Evolutionary conservation across 768 basidiomycete genomes (phyloP).

Genomic region (Lepiota venenata): DNA sequence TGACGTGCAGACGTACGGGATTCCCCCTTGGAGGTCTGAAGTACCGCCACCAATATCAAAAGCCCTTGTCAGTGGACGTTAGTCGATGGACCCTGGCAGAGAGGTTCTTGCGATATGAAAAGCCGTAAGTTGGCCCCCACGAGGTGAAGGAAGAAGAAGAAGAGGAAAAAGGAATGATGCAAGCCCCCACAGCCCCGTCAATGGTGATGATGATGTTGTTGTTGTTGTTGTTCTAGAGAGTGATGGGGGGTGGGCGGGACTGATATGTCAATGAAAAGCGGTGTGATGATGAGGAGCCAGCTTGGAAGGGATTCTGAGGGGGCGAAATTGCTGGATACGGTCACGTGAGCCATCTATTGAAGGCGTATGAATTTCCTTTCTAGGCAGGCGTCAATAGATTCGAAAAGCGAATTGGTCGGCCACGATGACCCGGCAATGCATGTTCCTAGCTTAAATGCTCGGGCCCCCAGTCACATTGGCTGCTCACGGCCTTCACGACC

Average conservation of each 20-base stretch:
- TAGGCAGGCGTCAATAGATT: background rate
- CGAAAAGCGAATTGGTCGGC: background rate
- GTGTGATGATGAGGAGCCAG: background rate
- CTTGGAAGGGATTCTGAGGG: background rate
- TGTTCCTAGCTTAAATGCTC: background rate
- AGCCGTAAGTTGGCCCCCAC: constrained; percentile 3
- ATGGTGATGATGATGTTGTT: background rate
- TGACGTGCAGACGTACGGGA: constrained; percentile 1
- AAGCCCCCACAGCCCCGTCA: background rate
- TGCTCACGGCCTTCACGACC: background rate
- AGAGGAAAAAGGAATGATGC: background rate
- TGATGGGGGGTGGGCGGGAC: background rate
- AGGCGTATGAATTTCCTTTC: background rate
- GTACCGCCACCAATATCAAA: constrained; percentile 4
- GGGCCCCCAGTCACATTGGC: background rate
- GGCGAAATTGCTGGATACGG: background rate
- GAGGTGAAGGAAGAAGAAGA: background rate
- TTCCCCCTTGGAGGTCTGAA: background rate
- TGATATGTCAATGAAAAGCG: constrained; percentile 2
- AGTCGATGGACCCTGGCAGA: constrained; percentile 1
- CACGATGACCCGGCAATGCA: background rate
- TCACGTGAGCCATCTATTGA: constrained; percentile 1
- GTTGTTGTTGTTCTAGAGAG: background rate
- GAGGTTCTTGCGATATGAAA: constrained; percentile 3
- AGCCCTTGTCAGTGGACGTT: background rate